Evolutionary conservation across 192 early-diverging fungal species (phyloP), one percentile per base, ranked within the genome.

Genomic region (Glomus cerebriforme): DNA sequence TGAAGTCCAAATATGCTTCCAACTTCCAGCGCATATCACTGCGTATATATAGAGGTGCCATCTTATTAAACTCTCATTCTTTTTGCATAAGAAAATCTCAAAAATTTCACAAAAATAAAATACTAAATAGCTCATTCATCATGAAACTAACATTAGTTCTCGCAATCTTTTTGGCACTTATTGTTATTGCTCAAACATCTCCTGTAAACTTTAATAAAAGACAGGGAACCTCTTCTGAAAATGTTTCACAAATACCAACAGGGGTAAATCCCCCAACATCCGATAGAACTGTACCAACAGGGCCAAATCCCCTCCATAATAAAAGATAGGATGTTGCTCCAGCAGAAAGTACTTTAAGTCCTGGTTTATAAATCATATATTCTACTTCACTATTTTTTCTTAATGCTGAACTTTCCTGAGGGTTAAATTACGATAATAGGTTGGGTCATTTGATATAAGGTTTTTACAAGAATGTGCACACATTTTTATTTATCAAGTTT

Each of bases 231-330:
- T 8, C 24, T 15, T 0, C 12, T 0, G 62, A 5, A 62, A 29
- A 62, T 62, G 27, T 8, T 27, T 5, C 26, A 24, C 6, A 27
- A 62, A 5, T 3, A 3, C 60, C 60, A 62, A 26, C n/a, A 27
- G 27, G n/a, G 19, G 24, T 6, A 63, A 9, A 63, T 13, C 26
- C 2, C 3, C 7, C 24, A 63, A 2, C 7, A 49, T 19, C 15
- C 1, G 27, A 26, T 32, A 64, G 62, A 64, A 64, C 15, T 29
- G 62, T 64, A 31, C n/a, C 62, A 32, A 12, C 62, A 64, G 62
- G 62, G 15, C 29, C 62, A 64, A 64, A 64, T 64, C 62, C 62
- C 62, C 62, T 64, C 26, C 62, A 64, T 64, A 64, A 64, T 64
- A 32, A 64, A 32, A 64, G 2, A 64, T 31, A 64, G 27, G 62